Evolutionary conservation across 768 basidiomycete species (phyloP).

Genomic region (Russula vinacea): DNA sequence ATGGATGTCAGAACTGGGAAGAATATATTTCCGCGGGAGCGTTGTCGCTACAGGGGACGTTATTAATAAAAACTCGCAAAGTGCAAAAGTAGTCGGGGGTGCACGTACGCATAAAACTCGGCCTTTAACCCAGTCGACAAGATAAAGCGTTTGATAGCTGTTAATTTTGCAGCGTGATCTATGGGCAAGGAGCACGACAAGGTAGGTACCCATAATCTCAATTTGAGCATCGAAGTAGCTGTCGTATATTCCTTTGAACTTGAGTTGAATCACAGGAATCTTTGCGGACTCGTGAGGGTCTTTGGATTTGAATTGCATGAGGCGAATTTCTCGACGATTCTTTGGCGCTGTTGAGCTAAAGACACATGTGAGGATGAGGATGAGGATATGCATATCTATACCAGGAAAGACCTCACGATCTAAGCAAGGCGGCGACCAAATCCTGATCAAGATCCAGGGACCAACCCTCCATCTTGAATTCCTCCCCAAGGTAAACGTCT

Average conservation of each 20-base stretch:
- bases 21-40: not conserved
- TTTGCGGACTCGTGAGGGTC: not conserved
- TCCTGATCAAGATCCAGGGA: slow-evolving; percentile 20
- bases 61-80: not conserved
- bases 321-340: slow-evolving; percentile 1
- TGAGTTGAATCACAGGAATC: not conserved
- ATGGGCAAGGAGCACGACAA: slow-evolving; percentile 23
- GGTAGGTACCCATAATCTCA: slow-evolving; percentile 8
- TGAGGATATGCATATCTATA: not conserved
- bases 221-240: not conserved
- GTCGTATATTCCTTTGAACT: slow-evolving; percentile 11
- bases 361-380: not conserved
- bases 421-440: slow-evolving; percentile 8
- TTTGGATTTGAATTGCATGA: slow-evolving; percentile 8
- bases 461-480: slow-evolving; percentile 27
- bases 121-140: slow-evolving; percentile 18
- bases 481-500: slow-evolving; percentile 26
- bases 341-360: not conserved
- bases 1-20: slow-evolving; percentile 17
- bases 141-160: slow-evolving; percentile 12
- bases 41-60: slow-evolving; percentile 7
- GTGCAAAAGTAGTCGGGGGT: not conserved
- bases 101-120: slow-evolving; percentile 9
- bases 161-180: too few relatives aligned
- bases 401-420: slow-evolving; percentile 8